phyloP scores from a whole-genome alignment of 2,329 filamentous ascomycete species.

The Penicillium brevicompactum region DNA sequence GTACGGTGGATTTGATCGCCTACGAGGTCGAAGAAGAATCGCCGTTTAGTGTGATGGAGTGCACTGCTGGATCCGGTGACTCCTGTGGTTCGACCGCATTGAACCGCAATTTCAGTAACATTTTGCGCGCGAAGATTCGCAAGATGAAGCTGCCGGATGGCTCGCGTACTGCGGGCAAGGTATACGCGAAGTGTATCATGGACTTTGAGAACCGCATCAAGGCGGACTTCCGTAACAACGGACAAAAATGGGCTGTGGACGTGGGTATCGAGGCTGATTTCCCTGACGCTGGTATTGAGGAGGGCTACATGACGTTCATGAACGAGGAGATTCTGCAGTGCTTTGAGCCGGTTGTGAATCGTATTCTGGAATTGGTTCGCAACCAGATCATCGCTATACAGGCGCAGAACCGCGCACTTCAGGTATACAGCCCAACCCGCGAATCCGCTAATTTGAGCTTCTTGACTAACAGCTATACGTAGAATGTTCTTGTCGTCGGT shows the following conservation, averaged over 20 bases:
- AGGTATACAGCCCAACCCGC: constrained; percentile 53
- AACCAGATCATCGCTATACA: constrained; percentile 99
- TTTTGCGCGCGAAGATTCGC: constrained; percentile 92
- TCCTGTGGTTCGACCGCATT: constrained; percentile 97
- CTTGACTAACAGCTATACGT: constrained; percentile 19
- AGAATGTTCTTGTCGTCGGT: constrained; percentile 94
- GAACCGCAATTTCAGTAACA: constrained; percentile 98
- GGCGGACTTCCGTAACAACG: constrained; percentile 98
- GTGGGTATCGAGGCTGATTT: constrained; percentile 98
- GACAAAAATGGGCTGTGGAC: constrained; percentile 98
- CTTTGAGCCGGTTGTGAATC: constrained; percentile 97
- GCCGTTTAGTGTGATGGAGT: constrained; percentile 95
- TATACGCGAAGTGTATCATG: constrained; percentile 99
- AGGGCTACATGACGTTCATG: constrained; percentile 99
- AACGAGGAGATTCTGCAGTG: constrained; percentile 99
- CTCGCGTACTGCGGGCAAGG: constrained; percentile 94
- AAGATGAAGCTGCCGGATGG: constrained; percentile 99
- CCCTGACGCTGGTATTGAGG: constrained; percentile 95
- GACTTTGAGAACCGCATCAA: constrained; percentile 99
- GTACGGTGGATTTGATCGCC: constrained; percentile 97
- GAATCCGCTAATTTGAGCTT: neutral
- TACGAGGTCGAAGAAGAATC: constrained; percentile 98
- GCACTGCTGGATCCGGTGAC: constrained; percentile 94
- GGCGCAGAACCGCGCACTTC: constrained; percentile 88
- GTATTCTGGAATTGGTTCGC: constrained; percentile 90